phyloP scores from a whole-genome alignment of 2,329 filamentous ascomycete genomes.

The Epichloe glyceriae region DNA sequence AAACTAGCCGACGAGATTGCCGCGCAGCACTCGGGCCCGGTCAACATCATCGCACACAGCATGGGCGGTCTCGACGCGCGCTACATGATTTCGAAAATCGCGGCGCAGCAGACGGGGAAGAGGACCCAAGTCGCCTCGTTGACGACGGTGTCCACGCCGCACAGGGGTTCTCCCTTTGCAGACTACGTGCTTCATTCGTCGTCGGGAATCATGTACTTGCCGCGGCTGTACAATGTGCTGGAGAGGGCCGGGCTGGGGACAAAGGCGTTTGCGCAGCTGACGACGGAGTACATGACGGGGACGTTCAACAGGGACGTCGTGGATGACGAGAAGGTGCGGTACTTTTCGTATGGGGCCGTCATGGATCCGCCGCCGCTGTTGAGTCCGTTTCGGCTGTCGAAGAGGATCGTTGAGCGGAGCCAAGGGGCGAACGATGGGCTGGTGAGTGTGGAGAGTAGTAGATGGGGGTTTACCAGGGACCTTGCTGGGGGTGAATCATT shows the following conservation, averaged over 20 bases:
- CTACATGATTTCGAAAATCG: constrained; percentile 45
- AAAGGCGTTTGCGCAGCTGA: constrained; percentile 48
- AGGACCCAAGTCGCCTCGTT: constrained; percentile 31
- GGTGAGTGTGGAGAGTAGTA: constrained; percentile 51
- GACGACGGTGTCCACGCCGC: constrained; percentile 42
- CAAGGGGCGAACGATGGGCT: constrained; percentile 54
- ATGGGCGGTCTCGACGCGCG: constrained; percentile 55
- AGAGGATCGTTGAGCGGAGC: constrained; percentile 31
- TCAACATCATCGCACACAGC: constrained; percentile 65
- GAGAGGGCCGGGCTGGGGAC: constrained; percentile 41
- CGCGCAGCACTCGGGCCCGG: constrained; percentile 21
- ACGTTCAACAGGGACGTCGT: constrained; percentile 46
- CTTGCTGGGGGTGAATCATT: constrained; percentile 45
- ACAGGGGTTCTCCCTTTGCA: constrained; percentile 42
- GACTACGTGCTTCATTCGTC: constrained; percentile 34
- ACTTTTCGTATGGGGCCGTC: constrained; percentile 50
- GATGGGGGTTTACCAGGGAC: constrained; percentile 52
- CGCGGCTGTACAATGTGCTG: constrained; percentile 39
- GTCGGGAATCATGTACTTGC: constrained; percentile 32
- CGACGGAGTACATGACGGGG: constrained; percentile 41
- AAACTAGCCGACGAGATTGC: constrained; percentile 41
- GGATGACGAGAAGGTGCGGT: constrained; percentile 39
- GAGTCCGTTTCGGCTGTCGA: constrained; percentile 48
- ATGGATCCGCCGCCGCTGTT: constrained; percentile 38
- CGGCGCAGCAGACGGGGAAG: not conserved